A percentile compares a stretch with the other conserved stretches of the same genome.
These are phyloP conservation scores for Xylariaceae sp. DNA, from an alignment of 2,329 filamentous ascomycete species.

Conservation along the genomic window DNA sequence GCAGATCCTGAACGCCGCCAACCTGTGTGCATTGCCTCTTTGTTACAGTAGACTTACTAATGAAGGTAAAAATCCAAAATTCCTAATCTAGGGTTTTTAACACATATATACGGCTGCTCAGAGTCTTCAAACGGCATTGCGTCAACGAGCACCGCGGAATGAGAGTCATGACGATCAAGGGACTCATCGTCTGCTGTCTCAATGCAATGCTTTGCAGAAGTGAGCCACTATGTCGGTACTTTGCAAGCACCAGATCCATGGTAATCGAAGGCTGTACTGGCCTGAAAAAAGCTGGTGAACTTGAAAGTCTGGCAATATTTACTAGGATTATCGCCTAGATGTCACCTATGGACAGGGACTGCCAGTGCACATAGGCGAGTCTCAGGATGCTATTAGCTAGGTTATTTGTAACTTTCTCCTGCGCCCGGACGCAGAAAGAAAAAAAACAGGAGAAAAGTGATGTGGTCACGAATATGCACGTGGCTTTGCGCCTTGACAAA, in stretches of 20 bases:
- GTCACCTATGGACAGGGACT: too few relatives aligned
- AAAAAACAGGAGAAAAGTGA: too few relatives aligned
- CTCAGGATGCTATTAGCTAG: too few relatives aligned
- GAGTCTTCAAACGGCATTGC: background rate
- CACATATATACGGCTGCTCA: background rate
- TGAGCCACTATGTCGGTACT: background rate
- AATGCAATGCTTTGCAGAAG: background rate
- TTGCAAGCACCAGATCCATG: background rate
- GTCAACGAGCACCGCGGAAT: background rate
- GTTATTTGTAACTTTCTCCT: too few relatives aligned
- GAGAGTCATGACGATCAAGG: conserved; percentile 17
- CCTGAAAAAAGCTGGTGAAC: too few relatives aligned
- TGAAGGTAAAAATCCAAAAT: background rate
- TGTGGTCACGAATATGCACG: too few relatives aligned
- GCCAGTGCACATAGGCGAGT: too few relatives aligned
- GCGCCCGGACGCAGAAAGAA: too few relatives aligned
- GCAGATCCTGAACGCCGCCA: conserved; percentile 19
- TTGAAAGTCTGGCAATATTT: too few relatives aligned
- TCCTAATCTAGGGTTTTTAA: background rate
- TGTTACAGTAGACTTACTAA: background rate
- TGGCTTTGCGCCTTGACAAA: too few relatives aligned
- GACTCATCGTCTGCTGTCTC: conserved; percentile 4
- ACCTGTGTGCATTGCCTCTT: conserved; percentile 18
- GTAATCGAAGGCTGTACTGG: background rate
- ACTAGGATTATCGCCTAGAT: too few relatives aligned